phyloP scores from a whole-genome alignment of 306 rosid genomes.

The Aeschynomene evenia region DNA sequence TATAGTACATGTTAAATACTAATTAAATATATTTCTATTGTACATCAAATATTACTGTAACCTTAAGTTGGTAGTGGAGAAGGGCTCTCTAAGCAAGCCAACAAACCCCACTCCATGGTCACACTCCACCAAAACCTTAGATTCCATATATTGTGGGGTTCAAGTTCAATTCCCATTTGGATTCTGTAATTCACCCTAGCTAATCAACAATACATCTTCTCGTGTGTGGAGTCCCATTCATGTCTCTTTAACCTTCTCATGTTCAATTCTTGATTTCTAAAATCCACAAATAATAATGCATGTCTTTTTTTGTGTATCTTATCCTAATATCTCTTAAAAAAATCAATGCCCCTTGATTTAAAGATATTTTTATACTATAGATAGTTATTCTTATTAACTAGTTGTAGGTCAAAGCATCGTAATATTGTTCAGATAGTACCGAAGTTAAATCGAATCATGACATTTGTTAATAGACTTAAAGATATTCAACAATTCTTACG shows the following conservation, averaged over 20 bases:
- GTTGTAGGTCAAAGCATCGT: too few species aligned
- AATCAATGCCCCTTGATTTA: background rate
- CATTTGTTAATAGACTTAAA: too few species aligned
- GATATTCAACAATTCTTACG: too few species aligned
- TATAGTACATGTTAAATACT: too few species aligned
- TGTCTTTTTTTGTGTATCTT: background rate
- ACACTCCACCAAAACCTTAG: slow-evolving; percentile 19
- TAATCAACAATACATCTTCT: background rate
- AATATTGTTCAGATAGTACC: too few species aligned
- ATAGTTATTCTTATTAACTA: too few species aligned
- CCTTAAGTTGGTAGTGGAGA: background rate
- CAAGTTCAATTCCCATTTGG: background rate
- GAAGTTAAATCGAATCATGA: too few species aligned
- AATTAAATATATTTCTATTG: too few species aligned
- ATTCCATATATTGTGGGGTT: slow-evolving; percentile 21
- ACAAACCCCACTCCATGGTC: background rate
- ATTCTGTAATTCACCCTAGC: background rate
- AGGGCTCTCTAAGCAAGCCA: slow-evolving; percentile 3
- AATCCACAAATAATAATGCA: background rate
- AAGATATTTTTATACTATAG: too few species aligned
- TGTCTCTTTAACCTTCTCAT: background rate
- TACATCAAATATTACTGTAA: too few species aligned
- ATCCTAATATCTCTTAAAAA: background rate
- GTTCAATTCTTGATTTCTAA: background rate
- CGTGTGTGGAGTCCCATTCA: background rate